Evolutionary conservation across 148 eudicot genomes (phyloP).

Genomic region (Rhododendron ferrugineum): DNA sequence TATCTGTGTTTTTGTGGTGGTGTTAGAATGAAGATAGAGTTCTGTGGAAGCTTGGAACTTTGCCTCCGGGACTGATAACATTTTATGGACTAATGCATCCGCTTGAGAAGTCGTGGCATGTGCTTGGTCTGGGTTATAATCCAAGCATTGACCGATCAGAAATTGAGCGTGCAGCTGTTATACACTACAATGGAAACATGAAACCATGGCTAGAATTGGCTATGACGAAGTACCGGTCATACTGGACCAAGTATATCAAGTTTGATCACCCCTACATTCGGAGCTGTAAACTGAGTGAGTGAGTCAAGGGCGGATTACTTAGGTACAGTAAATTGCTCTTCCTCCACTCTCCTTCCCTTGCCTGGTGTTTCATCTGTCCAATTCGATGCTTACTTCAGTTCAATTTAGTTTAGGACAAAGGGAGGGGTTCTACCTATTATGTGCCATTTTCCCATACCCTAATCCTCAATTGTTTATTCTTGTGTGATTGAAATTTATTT

Average conservation of each 20-base stretch:
- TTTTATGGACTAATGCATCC: constrained; percentile 74
- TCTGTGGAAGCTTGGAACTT: constrained; percentile 88
- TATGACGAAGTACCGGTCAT: constrained; percentile 63
- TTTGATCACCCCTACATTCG: constrained; percentile 72
- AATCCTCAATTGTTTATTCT: constrained; percentile 34
- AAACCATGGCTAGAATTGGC: constrained; percentile 95
- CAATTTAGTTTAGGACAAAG: background rate
- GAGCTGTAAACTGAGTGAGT: constrained; percentile 59
- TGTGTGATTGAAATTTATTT: constrained; percentile 26
- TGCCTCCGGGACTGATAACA: constrained; percentile 89
- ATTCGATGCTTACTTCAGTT: background rate
- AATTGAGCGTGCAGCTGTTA: constrained; percentile 77
- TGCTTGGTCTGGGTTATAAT: constrained; percentile 86
- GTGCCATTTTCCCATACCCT: constrained; percentile 10
- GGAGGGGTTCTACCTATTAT: background rate
- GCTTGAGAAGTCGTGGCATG: constrained; percentile 82
- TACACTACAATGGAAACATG: constrained; percentile 92
- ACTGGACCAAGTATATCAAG: constrained; percentile 81
- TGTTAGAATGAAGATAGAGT: constrained; percentile 72
- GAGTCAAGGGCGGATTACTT: constrained; percentile 9
- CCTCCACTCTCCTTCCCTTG: constrained; percentile 3
- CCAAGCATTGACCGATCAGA: constrained; percentile 58
- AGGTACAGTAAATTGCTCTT: constrained; percentile 7
- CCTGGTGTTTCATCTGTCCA: background rate
- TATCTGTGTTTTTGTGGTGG: constrained; percentile 12